Base-by-base conservation (phyloP, 768 basidiomycete species). In the Tulasnella sp. region DNA sequence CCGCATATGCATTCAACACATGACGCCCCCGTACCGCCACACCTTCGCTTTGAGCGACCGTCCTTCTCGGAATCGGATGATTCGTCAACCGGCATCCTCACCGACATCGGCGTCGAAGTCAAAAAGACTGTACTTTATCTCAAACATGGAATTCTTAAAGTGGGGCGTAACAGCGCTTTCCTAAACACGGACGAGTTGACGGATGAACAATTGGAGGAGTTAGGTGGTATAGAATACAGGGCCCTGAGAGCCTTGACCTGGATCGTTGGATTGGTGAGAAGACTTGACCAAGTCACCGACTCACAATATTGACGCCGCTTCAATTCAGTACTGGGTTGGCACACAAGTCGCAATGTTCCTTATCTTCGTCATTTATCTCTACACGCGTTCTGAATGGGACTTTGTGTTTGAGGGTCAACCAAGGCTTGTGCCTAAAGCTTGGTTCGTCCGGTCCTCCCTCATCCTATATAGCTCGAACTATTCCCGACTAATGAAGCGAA, bases 201-300 rank as follows among this genome's bases (percentile, higher is more conserved):
- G 0, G 88, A 90, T 28, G 94, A 96, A 73, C 94, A 99, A 84
- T 87, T 94, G 82, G 96, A 97, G 82, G 96, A 98, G 85, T 87
- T 99, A 7, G 96, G 96, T 4, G 97, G 97, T 28, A 93, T 98
- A 8, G 97, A 99, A 85, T 99, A 94, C 84, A 90, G 96, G 16
- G 94, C 93, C 14, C 86, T 98, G 82, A 92, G 92, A 72, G 91
- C 93, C 2, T 85, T 98, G 75, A 87, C 96, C 12, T 97, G 94
- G 93, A 90, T 97, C 79, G 91, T 97, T 48, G 89, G 89, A 16
- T 84, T 87, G 50, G 96, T 97, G 84, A 84, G 94, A 88, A n/a
- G 22, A 77, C 40, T 8, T 24, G 6, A 0, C 40, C 12, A 0
- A 1, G 14, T 75, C 11, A 75, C 9, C 8, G 34, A 34, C 16